phyloP scores from a whole-genome alignment of 2,329 filamentous ascomycete species.

The Myriosclerotinia scirpicola region DNA sequence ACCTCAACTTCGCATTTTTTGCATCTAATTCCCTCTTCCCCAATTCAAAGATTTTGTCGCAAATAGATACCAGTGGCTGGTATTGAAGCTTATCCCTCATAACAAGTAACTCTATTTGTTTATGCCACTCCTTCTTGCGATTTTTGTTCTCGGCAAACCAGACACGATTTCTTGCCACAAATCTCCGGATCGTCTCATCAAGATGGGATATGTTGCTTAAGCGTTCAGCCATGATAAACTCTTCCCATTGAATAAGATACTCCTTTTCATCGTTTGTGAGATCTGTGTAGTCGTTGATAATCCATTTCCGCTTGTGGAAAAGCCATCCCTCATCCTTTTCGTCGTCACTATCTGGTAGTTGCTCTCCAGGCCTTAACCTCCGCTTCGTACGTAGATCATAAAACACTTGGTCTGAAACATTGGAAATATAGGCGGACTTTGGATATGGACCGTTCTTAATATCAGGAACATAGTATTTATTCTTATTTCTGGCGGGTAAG shows the following conservation, averaged over 20 bases:
- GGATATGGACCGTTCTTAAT: neutral
- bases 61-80: slow-evolving; percentile 20
- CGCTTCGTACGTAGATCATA: slow-evolving; percentile 37
- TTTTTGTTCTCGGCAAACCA: slow-evolving; percentile 34
- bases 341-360: slow-evolving; percentile 36
- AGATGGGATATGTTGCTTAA: slow-evolving; percentile 32
- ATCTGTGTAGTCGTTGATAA: slow-evolving; percentile 38
- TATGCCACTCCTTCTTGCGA: slow-evolving; percentile 32
- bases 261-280: slow-evolving; percentile 38
- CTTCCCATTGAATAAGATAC: slow-evolving; percentile 38
- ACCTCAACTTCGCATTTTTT: neutral
- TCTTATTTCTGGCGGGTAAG: neutral
- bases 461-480: slow-evolving; percentile 13
- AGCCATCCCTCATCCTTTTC: slow-evolving; percentile 40
- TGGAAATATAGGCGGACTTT: slow-evolving; percentile 26
- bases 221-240: slow-evolving; percentile 33
- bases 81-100: slow-evolving; percentile 24
- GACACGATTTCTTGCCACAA: slow-evolving; percentile 31
- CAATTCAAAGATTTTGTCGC: slow-evolving; percentile 20
- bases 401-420: slow-evolving; percentile 30
- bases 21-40: slow-evolving; percentile 12
- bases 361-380: slow-evolving; percentile 34
- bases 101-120: slow-evolving; percentile 30
- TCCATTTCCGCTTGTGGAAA: slow-evolving; percentile 36
- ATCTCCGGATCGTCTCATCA: slow-evolving; percentile 29